These are phyloP conservation scores for Linum lewisii DNA, from an alignment of 345 rosid species.

Conservation along the genomic window DNA sequence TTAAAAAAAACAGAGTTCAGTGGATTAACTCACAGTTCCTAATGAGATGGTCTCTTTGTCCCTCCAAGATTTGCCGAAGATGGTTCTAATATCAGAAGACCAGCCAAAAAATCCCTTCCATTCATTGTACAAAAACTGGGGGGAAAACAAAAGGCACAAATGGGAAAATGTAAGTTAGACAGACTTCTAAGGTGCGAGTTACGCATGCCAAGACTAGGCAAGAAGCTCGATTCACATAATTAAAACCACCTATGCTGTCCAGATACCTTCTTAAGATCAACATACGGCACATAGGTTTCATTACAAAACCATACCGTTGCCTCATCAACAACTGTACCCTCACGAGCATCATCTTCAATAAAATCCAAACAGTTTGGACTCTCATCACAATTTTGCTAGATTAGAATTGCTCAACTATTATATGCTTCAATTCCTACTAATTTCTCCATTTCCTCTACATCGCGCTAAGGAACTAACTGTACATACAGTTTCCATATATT, in stretches of 20 bases:
- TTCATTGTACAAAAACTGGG: conserved; percentile 71
- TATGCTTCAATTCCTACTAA: not conserved
- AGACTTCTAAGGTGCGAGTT: not conserved
- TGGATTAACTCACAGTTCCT: conserved; percentile 39
- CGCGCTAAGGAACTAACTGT: not conserved
- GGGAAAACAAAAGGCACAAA: not conserved
- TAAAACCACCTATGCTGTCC: not conserved
- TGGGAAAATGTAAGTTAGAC: not conserved
- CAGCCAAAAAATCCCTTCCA: conserved; percentile 79
- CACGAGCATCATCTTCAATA: not conserved
- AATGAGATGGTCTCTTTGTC: conserved; percentile 49
- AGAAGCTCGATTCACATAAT: not conserved
- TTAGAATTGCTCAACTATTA: not conserved
- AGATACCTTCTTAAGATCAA: not conserved
- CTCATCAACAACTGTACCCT: not conserved
- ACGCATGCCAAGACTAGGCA: not conserved
- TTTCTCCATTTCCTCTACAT: not conserved
- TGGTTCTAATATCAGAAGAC: conserved; percentile 47
- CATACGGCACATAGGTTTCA: not conserved
- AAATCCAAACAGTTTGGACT: not conserved
- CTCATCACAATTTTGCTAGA: not conserved
- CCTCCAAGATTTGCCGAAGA: conserved; percentile 62
- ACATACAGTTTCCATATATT: not conserved
- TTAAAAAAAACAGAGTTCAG: not conserved
- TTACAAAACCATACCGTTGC: not conserved